Evolutionary conservation across 2,329 filamentous ascomycete genomes (phyloP), one percentile per base, ranked within the genome.

Genomic region (Davidsoniella neocaledoniae): DNA sequence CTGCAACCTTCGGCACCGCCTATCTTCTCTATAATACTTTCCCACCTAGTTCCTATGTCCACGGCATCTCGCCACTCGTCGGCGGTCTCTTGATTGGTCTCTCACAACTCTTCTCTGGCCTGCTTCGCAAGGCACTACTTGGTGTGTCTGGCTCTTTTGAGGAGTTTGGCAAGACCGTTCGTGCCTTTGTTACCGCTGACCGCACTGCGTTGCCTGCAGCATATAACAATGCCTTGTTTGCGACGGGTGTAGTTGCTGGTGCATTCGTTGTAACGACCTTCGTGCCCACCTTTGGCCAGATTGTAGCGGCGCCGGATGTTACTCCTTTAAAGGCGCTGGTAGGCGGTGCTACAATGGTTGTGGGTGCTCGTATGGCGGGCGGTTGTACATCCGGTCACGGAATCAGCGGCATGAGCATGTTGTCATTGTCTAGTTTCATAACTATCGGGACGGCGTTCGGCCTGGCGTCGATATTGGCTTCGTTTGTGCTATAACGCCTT

Each of bases 371-470:
- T 45, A 58, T 82, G 49, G 79, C 74, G 0, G 78, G 77, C 1
- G 80, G 80, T 0, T 84, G 80, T 55, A 81, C 79, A 0, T 79
- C 76, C 4, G 79, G 80, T 0, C 80, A 84, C 59, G 80, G 80
- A 0, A 77, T 84, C 54, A 81, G 74, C 52, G 80, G 80, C 0
- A 69, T 83, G 58, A 73, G 74, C n/a, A 64, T 78, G 53, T 64
- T 83, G 46, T 77, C 73, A 0, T 62, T 73, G 3, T 73, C 77
- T 8, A 83, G 79, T 57, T 67, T 81, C 50, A 60, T 83, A 10
- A 79, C 76, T 0, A 75, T 81, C 21, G 70, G 62, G 2, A 64
- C 69, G 4, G 71, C 77, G 56, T 81, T 83, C 64, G 69, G 59
- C 0, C 68, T 68, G 0, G 78, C 76, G 3, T 33, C 46, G 58